Evolutionary conservation across 345 rosid genomes (phyloP), one percentile per base, ranked within the genome.

Genomic region (Arabidopsis arenosa): DNA sequence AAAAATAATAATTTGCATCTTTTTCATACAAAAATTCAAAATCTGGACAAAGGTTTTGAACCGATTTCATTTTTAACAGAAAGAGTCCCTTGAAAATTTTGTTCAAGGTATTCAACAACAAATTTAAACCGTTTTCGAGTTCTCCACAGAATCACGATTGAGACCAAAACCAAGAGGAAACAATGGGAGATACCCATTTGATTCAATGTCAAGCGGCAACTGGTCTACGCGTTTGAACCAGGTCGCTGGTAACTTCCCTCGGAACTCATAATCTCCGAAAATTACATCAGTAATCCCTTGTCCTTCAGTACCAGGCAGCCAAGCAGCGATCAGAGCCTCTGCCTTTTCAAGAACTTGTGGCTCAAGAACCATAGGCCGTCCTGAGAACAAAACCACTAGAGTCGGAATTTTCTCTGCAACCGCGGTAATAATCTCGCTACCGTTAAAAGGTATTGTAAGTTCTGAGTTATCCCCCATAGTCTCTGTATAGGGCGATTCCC

Each of bases 401-500:
- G 90, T 89, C 49, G 95, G 93, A 28, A 85, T 73, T 72, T 75
- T 80, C 26, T 85, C 90, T 0, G 95, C 81, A 0, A 89, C 84
- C 8, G 78, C 58, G 10, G 75, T 85, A 65, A 86, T 75, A 57
- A 86, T 48, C 10, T 88, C 87, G 32, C 65, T 76, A 70, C 91
- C 95, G 14, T 85, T 78, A 41, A 80, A 80, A n/a, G 86, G 97
- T 77, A 91, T 83, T 48, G 61, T 33, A 11, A 87, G 93, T 74
- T 79, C 81, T 1, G 77, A 10, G 53, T 83, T 75, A 76, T 86
- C 89, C 8, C 97, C 97, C 0, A 51, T 59, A 70, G 64, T 63
- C 56, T 91, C 97, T 36, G 91, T 95, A 80, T 84, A 91, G 11
- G 95, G 87, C 21, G 21, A 48, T 83, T 91, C 97, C 37, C 97